Base-by-base conservation (phyloP, 2,329 filamentous ascomycete genomes). In the Stenocarpella maydis region DNA sequence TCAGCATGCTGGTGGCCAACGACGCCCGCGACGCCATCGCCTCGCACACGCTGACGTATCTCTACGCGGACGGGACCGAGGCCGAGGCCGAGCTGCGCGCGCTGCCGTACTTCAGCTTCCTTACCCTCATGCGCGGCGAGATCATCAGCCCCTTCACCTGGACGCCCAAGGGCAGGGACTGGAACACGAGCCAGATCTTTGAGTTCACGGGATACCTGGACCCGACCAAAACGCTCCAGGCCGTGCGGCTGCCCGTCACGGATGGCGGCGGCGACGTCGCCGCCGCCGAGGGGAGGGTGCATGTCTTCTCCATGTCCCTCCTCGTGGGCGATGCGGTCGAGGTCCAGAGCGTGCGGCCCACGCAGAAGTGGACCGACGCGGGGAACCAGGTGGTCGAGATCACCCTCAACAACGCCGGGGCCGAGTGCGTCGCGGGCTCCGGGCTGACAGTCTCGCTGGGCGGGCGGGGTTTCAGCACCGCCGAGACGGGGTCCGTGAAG, bases 61-160 rank as follows among this genome's bases (percentile, higher is more conserved):
- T 73, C 7, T 86, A 84, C 71, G 72, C 77, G 0, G 83, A 85
- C 71, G 78, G 78, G 67, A 80, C 76, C 28, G 79, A 76, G 1
- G 80, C 81, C 17, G 70, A 73, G 19, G 78, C 79, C 19, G 82
- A 85, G 74, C 73, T 85, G 41, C 81, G 82, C n/a, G 79, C 79
- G 1, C 78, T 81, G 37, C 79, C 81, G 6, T 85, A 80, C 77
- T 84, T 78, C 74, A 80, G 77, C 60, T 83, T 80, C 73, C 74
- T 84, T 63, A 81, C 82, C 12, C 80, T 85, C 71, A 81, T 82
- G 64, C 79, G 80, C 17, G 84, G 84, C 53, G 82, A 84, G 66
- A 77, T 86, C 67, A 78, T 83, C 28, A 80, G 81, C 65, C 82
- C 83, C 0, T 77, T 74, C 65, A 80, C 81, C 52, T 84, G 78